These are phyloP conservation scores for Vanrija pseudolonga DNA, from an alignment of 1,284 basidiomycete species.

Conservation along the genomic window DNA sequence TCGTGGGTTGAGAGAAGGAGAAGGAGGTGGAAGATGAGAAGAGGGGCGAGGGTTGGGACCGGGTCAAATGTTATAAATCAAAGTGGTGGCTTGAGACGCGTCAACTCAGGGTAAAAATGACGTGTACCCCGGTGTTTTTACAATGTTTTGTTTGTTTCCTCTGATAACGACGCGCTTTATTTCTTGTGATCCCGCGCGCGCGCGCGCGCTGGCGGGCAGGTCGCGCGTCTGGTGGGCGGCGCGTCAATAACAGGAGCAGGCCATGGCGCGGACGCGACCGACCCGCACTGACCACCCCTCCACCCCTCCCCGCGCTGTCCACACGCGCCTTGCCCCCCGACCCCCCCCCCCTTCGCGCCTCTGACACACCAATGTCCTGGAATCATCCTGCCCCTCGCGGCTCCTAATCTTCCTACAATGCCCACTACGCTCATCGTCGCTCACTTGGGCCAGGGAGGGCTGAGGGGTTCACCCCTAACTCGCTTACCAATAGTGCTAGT, in stretches of 20 bases:
- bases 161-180: neutral
- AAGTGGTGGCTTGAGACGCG: neutral
- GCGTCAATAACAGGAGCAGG: neutral
- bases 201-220: neutral
- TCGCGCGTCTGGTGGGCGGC: neutral
- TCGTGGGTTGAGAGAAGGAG: conserved; percentile 44
- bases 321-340: too few relatives aligned
- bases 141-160: neutral
- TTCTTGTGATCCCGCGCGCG: neutral
- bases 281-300: neutral
- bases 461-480: too few relatives aligned
- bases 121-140: neutral
- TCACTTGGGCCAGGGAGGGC: too few relatives aligned
- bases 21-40: conserved; percentile 3
- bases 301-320: too few relatives aligned
- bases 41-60: neutral
- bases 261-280: neutral
- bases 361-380: too few relatives aligned
- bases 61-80: conserved; percentile 2
- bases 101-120: conserved; percentile 1
- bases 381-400: too few relatives aligned
- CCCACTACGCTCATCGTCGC: too few relatives aligned
- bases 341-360: too few relatives aligned
- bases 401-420: too few relatives aligned
- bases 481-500: too few relatives aligned